phyloP scores from a whole-genome alignment of 2,329 filamentous ascomycete species.

The Dactylellina sp. region DNA sequence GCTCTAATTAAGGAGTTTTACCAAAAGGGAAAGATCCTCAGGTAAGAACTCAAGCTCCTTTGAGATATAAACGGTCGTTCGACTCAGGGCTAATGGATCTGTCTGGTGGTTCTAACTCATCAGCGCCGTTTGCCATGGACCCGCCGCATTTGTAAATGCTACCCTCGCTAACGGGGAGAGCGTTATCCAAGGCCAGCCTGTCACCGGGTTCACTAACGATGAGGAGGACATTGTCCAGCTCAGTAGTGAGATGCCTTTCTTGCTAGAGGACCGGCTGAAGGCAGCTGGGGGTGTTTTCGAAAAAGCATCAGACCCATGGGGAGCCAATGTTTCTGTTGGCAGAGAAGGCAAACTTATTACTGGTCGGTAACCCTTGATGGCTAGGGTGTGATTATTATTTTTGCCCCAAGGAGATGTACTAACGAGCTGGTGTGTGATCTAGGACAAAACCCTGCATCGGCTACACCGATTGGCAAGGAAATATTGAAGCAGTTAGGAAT shows the following conservation, averaged over 20 bases:
- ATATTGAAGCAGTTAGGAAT: constrained; percentile 49
- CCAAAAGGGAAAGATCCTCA: constrained; percentile 72
- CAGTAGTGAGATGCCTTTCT: constrained; percentile 69
- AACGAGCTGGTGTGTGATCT: not conserved
- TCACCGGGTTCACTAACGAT: constrained; percentile 72
- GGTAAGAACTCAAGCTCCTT: constrained; percentile 5
- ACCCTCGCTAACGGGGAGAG: constrained; percentile 68
- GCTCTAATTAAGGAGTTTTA: constrained; percentile 74
- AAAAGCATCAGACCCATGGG: constrained; percentile 69
- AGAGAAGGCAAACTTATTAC: constrained; percentile 59
- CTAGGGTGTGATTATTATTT: not conserved
- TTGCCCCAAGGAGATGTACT: not conserved
- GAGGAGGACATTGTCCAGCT: constrained; percentile 68
- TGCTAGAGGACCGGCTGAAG: constrained; percentile 71
- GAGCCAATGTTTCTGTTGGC: constrained; percentile 56
- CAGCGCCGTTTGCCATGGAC: constrained; percentile 75
- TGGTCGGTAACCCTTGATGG: constrained; percentile 27
- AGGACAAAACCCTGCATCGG: constrained; percentile 49
- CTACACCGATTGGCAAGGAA: constrained; percentile 34
- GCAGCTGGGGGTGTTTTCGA: constrained; percentile 69
- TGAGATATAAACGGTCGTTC: too few species aligned
- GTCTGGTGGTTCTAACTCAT: not conserved
- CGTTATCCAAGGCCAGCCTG: constrained; percentile 70
- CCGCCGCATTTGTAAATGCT: constrained; percentile 72
- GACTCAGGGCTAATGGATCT: too few species aligned